Percentiles rank a stretch among this genome's conserved stretches.
Conservation (phyloP, 176 grass and related monocot genomes). For the Carex pumila region DNA sequence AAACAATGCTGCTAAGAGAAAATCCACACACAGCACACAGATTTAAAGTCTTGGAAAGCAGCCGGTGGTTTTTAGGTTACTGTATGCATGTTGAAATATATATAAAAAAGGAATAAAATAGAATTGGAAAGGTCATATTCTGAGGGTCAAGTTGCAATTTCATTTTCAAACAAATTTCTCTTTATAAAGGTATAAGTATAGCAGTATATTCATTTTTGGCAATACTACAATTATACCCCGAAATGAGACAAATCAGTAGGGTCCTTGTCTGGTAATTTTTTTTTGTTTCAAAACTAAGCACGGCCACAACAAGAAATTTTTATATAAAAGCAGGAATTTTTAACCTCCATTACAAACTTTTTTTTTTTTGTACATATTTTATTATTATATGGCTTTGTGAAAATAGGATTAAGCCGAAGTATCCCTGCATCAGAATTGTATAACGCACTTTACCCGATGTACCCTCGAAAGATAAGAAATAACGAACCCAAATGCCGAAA, state of each 20-base stretch:
- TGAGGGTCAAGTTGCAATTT: conserved; percentile 1
- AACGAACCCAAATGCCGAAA: not conserved
- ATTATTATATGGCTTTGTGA: not conserved
- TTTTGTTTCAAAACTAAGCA: not conserved
- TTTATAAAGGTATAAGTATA: not conserved
- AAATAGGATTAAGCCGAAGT: not conserved
- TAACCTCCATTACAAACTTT: not conserved
- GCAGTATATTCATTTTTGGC: not conserved
- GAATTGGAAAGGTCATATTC: not conserved
- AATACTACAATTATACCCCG: not conserved
- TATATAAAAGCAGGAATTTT: not conserved
- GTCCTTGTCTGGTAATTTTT: not conserved
- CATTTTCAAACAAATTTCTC: not conserved
- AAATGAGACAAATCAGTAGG: not conserved
- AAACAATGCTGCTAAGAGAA: not conserved
- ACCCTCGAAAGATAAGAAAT: not conserved
- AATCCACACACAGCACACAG: conserved; percentile 10
- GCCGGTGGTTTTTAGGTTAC: conserved; percentile 1
- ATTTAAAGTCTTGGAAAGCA: not conserved
- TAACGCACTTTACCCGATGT: not conserved
- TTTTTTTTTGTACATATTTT: not conserved
- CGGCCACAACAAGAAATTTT: not conserved
- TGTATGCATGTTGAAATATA: not conserved
- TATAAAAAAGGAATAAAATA: not conserved
- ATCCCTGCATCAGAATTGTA: not conserved